Evolutionary conservation across 192 early-diverging fungal species (phyloP).

Genomic region (Umbelopsis ramanniana): DNA sequence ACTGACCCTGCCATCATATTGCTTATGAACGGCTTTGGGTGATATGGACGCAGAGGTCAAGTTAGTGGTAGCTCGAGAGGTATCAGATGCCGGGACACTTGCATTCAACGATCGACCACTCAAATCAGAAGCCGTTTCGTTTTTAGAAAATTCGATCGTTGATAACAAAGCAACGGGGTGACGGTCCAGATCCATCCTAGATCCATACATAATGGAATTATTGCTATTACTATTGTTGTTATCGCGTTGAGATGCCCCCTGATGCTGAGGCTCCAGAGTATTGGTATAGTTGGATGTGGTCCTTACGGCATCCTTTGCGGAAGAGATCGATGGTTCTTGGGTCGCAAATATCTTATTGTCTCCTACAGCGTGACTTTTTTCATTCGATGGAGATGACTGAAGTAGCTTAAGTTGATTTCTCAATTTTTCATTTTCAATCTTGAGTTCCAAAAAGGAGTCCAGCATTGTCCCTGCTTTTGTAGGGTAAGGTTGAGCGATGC

Average conservation of each 20-base stretch:
- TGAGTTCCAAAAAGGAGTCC: slow-evolving; percentile 51
- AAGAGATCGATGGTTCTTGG: not conserved
- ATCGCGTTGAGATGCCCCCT: not conserved
- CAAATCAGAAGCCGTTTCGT: not conserved
- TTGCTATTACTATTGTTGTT: not conserved
- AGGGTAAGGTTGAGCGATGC: slow-evolving; percentile 49
- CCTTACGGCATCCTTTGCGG: not conserved
- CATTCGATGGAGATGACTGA: not conserved
- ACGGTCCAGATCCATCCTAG: not conserved
- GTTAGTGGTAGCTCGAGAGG: not conserved
- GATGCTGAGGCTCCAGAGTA: not conserved
- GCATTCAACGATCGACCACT: not conserved
- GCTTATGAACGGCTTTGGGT: not conserved
- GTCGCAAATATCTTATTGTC: not conserved
- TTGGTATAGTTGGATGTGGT: not conserved
- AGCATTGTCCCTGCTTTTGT: slow-evolving; percentile 43
- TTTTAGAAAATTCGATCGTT: not conserved
- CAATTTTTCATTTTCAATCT: slow-evolving; percentile 50
- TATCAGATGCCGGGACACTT: not conserved
- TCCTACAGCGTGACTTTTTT: not conserved
- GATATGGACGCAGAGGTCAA: not conserved
- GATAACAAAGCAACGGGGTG: not conserved
- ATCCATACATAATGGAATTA: not conserved
- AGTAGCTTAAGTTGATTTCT: slow-evolving; percentile 33
- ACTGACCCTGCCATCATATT: not conserved